Evolutionary conservation across 306 rosid genomes (phyloP).

Genomic region (Calophaca sinica): DNA sequence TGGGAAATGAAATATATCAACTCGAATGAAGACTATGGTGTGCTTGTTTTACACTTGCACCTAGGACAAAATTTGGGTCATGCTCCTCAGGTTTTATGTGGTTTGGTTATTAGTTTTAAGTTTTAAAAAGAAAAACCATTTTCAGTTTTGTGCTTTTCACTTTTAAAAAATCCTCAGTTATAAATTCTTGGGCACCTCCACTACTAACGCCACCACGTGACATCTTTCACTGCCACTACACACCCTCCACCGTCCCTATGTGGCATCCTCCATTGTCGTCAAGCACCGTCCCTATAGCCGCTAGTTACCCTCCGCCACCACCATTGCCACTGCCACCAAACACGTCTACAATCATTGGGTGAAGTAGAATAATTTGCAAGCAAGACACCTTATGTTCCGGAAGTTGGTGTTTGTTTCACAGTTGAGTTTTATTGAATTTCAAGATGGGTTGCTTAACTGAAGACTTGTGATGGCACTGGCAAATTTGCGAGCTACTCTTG

Average conservation of each 20-base stretch:
- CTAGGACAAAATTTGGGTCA: no score
- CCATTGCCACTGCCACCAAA: no score
- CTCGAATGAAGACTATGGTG: neutral
- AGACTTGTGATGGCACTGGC: slow-evolving; percentile 30
- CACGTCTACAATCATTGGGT: slow-evolving; percentile 35
- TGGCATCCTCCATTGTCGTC: no score
- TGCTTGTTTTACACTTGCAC: no score
- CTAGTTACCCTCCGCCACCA: no score
- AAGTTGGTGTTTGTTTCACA: slow-evolving; percentile 42
- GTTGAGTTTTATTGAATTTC: slow-evolving; percentile 42
- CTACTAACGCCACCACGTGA: no score
- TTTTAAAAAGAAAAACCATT: neutral
- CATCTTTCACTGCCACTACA: no score
- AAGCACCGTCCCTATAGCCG: no score
- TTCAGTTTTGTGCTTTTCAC: neutral
- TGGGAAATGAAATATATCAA: neutral
- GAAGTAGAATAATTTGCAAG: slow-evolving; percentile 81
- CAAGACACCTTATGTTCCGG: slow-evolving; percentile 37
- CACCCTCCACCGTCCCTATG: no score
- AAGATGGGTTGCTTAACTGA: slow-evolving; percentile 30
- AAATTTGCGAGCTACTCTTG: slow-evolving; percentile 42
- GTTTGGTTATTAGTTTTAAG: neutral
- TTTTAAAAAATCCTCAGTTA: neutral
- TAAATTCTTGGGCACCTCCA: neutral
- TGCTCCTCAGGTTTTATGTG: no score